These are phyloP conservation scores for Condylostoma magnum DNA, from an alignment of 169 alveolate genomes.

Conservation along the genomic window DNA sequence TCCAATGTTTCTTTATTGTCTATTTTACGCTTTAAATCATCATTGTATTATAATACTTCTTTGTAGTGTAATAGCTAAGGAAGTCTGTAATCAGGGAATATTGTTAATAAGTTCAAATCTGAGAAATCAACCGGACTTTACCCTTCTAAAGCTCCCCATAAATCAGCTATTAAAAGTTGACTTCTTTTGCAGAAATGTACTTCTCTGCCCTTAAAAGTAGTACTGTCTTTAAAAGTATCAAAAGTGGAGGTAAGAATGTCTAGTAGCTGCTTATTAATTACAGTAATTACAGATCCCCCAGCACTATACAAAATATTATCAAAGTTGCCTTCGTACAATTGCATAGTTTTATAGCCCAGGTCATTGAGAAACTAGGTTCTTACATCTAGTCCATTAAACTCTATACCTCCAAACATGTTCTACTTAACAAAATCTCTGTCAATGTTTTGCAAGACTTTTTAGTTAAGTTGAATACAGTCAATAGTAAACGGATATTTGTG, in stretches of 20 bases:
- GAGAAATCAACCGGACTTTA: constrained; percentile 48
- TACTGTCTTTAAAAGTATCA: constrained; percentile 81
- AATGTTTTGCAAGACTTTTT: too few relatives aligned
- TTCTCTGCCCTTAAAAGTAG: constrained; percentile 78
- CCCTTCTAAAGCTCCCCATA: constrained; percentile 69
- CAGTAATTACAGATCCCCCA: constrained; percentile 50
- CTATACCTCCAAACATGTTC: constrained; percentile 47
- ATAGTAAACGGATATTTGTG: constrained; percentile 48
- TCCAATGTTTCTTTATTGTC: constrained; percentile 54
- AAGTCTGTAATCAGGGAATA: constrained; percentile 89
- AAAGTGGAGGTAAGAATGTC: constrained; percentile 49
- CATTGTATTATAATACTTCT: constrained; percentile 67
- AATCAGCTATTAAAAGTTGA: constrained; percentile 79
- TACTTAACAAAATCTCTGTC: too few relatives aligned
- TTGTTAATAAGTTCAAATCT: constrained; percentile 74
- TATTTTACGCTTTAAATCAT: constrained; percentile 47
- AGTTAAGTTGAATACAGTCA: constrained; percentile 49
- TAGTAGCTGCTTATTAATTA: constrained; percentile 25
- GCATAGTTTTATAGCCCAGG: constrained; percentile 52
- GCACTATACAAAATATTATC: constrained; percentile 48
- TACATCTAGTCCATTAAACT: constrained; percentile 63
- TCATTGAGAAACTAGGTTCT: constrained; percentile 75
- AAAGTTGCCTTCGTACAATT: constrained; percentile 57
- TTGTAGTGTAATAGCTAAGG: constrained; percentile 77
- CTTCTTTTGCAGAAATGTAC: constrained; percentile 83